Conservation (phyloP, 768 basidiomycete genomes). For the Kwoniella bestiolae region DNA sequence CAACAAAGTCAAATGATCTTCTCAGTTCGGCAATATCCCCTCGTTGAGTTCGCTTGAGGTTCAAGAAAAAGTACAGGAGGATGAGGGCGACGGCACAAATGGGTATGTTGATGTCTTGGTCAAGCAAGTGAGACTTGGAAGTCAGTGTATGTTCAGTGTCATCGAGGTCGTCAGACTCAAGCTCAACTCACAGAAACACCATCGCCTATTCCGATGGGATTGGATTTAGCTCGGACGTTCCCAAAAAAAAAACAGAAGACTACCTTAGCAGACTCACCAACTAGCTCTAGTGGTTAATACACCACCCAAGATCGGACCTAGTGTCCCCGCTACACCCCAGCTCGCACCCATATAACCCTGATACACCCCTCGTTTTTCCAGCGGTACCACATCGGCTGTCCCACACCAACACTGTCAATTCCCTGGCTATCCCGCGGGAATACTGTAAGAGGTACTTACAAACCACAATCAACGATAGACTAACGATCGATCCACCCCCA, state of each 20-base stretch:
- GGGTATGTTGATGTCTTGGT: slow-evolving; percentile 57
- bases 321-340: slow-evolving; percentile 73
- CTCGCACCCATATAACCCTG: slow-evolving; percentile 68
- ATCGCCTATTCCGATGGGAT: too few relatives aligned
- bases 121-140: too few relatives aligned
- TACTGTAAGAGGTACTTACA: slow-evolving; percentile 15
- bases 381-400: slow-evolving; percentile 71
- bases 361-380: slow-evolving; percentile 79
- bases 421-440: too few relatives aligned
- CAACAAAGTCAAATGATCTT: slow-evolving; percentile 58
- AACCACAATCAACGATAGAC: slow-evolving; percentile 29
- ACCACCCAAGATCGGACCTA: slow-evolving; percentile 82
- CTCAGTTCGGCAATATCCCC: slow-evolving; percentile 40
- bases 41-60: slow-evolving; percentile 52
- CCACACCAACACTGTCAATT: too few relatives aligned
- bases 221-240: neutral
- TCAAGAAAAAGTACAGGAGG: slow-evolving; percentile 56
- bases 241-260: neutral
- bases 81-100: slow-evolving; percentile 53
- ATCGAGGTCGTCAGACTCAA: too few relatives aligned
- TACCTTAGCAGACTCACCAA: slow-evolving; percentile 31
- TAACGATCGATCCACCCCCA: slow-evolving; percentile 51
- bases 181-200: slow-evolving; percentile 51
- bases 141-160: too few relatives aligned
- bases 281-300: slow-evolving; percentile 28